Percentiles rank a stretch among this genome's conserved stretches.
Evolutionary conservation across 2,329 filamentous ascomycete genomes (phyloP).

Genomic region (Hymenoscyphus infarciens): DNA sequence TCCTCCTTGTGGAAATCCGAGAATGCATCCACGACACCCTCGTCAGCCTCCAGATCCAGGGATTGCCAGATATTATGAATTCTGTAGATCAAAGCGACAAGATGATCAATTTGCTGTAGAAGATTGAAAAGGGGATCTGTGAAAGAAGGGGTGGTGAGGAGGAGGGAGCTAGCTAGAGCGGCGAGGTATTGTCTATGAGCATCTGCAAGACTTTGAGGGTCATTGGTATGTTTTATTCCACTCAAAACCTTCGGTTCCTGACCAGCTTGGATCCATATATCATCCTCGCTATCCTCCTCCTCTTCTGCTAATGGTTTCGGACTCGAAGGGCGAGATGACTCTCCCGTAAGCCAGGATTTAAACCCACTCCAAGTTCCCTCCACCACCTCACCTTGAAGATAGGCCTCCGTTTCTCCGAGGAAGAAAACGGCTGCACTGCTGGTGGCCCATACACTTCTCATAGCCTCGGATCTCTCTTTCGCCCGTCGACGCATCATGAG

Average conservation of each 20-base stretch:
- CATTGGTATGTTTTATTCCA: constrained; percentile 47
- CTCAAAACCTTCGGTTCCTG: constrained; percentile 20
- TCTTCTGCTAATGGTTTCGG: constrained; percentile 19
- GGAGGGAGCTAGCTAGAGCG: constrained; percentile 61
- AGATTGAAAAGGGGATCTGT: constrained; percentile 63
- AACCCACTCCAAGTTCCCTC: constrained; percentile 78
- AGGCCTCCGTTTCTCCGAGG: constrained; percentile 79
- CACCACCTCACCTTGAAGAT: constrained; percentile 87
- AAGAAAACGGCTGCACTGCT: constrained; percentile 85
- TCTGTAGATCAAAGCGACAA: constrained; percentile 72
- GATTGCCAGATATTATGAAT: constrained; percentile 74
- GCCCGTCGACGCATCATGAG: constrained; percentile 60
- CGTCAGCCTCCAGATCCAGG: constrained; percentile 76
- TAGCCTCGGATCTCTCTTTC: constrained; percentile 58
- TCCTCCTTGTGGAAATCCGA: constrained; percentile 72
- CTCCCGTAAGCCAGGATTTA: constrained; percentile 62
- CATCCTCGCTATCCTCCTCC: constrained; percentile 38
- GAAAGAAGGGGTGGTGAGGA: constrained; percentile 62
- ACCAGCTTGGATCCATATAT: constrained; percentile 42
- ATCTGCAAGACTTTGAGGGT: constrained; percentile 78
- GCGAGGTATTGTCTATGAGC: constrained; percentile 76
- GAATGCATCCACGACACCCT: constrained; percentile 74
- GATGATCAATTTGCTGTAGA: constrained; percentile 73
- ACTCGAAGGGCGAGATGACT: constrained; percentile 17
- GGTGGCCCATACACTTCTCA: constrained; percentile 87